phyloP scores from a whole-genome alignment of 2,329 filamentous ascomycete genomes.

The Cordyceps cateniannulata region DNA sequence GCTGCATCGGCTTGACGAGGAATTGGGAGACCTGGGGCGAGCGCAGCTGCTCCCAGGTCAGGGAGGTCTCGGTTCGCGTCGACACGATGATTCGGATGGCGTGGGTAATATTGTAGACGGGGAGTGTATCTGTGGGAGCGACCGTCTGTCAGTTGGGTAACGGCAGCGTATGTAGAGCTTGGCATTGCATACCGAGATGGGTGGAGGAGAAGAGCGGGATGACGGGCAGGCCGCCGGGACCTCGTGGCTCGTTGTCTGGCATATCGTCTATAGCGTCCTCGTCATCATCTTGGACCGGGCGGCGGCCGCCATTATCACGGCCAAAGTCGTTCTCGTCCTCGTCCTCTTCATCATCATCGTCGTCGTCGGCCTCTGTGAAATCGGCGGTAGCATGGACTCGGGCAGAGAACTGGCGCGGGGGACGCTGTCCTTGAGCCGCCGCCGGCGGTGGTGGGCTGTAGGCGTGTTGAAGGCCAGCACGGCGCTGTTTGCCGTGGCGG shows the following conservation, averaged over 20 bases:
- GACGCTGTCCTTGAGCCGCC: constrained; percentile 21
- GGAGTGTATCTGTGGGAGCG: constrained; percentile 62
- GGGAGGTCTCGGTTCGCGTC: constrained; percentile 79
- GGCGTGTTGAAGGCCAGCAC: constrained; percentile 22
- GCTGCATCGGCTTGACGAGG: constrained; percentile 89
- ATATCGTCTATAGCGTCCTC: constrained; percentile 36
- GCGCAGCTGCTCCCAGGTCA: constrained; percentile 90
- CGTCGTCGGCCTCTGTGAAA: constrained; percentile 58
- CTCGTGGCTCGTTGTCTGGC: constrained; percentile 21
- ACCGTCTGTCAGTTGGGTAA: constrained; percentile 19
- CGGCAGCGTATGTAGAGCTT: background rate
- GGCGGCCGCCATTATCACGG: constrained; percentile 39
- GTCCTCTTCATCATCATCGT: constrained; percentile 49
- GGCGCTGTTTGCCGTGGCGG: constrained; percentile 28
- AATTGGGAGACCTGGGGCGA: constrained; percentile 97
- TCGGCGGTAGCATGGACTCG: constrained; percentile 53
- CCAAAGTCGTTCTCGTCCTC: constrained; percentile 34
- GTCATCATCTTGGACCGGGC: constrained; percentile 37
- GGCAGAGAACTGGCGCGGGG: constrained; percentile 20
- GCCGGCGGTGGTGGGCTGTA: constrained; percentile 26
- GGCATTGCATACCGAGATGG: constrained; percentile 56
- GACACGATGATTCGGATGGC: constrained; percentile 80
- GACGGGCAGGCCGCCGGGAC: constrained; percentile 30
- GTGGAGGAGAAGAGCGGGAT: constrained; percentile 76
- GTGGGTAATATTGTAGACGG: constrained; percentile 86